Evolutionary conservation across 805 yeast genomes (phyloP), one percentile per base, ranked within the genome.

Genomic region (Kazachstania viticola): DNA sequence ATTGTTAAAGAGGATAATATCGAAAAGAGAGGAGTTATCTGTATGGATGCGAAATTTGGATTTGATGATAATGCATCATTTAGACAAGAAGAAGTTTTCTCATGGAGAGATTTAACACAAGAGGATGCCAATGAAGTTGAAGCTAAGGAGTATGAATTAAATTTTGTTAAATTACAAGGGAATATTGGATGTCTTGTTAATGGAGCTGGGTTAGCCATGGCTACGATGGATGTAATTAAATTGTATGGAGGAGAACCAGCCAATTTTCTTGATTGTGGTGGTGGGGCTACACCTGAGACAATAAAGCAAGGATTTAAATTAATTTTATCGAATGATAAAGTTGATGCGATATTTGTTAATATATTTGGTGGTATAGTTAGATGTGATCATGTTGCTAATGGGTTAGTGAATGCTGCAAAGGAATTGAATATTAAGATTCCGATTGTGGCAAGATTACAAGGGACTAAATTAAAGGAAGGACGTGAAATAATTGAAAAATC

Each of bases 131-230:
- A 88, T 63, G 98, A 88, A 67, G 84, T 84, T 48, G 79, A 73
- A 61, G 99, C 98, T 41, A 69, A 91, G 51, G 65, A 83, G 61
- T 79, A 75, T 54, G 91, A 85, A 51, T 74, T 91, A 55, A 91
- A 91, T 70, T 91, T 88, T 63, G 93, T 91, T 69, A 91, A 91
- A 69, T 77, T 91, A 58, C 93, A 88, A 57, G 99, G 99, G 64
- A 83, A 85, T 72, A 88, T 91, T 56, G 99, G 98, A 51, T 88
- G 95, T 70, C 71, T 91, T 42, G 99, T 91, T 60, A 91, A 91
- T 64, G 99, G 99, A 70, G 99, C 99, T 37, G 99, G 99, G 63
- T 74, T 91, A 59, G 99, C 99, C 53, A 91, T 91, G 99, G 99
- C 99, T 50, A 91, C 99, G 45, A 87, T 91, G 96, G 99, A 91